Evolutionary conservation across 805 yeast species (phyloP).

Genomic region (Komagataella mondaviorum): DNA sequence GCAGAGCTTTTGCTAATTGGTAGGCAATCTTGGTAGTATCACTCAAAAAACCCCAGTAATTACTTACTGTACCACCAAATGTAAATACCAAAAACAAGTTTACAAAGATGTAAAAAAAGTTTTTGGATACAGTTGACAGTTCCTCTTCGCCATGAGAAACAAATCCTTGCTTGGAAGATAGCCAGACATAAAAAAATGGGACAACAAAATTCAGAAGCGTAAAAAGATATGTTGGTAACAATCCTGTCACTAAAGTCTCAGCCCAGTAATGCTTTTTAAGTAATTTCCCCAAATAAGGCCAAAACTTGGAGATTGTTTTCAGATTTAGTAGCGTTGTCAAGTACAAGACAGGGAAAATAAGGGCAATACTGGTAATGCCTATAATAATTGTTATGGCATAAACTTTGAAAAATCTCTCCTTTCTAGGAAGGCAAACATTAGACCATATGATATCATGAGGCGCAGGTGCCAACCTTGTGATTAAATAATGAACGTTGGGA

Average conservation of each 20-base stretch:
- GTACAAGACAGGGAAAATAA: slow-evolving; percentile 75
- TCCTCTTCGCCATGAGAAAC: slow-evolving; percentile 91
- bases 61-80: slow-evolving; percentile 82
- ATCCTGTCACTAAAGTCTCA: slow-evolving; percentile 68
- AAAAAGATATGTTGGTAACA: slow-evolving; percentile 84
- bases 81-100: slow-evolving; percentile 91
- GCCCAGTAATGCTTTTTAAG: slow-evolving; percentile 58
- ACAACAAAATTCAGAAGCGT: slow-evolving; percentile 70
- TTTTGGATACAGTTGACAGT: slow-evolving; percentile 77
- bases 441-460: slow-evolving; percentile 95
- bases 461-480: slow-evolving; percentile 83
- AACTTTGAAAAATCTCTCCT: slow-evolving; percentile 52
- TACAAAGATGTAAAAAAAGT: slow-evolving; percentile 89
- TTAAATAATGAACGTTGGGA: slow-evolving; percentile 73
- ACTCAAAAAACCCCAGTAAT: slow-evolving; percentile 64
- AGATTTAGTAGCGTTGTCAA: slow-evolving; percentile 72
- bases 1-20: slow-evolving; percentile 70
- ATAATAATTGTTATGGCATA: slow-evolving; percentile 55
- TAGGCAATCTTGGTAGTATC: slow-evolving; percentile 86
- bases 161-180: slow-evolving; percentile 76
- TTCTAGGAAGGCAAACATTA: slow-evolving; percentile 68
- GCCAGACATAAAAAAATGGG: slow-evolving; percentile 78
- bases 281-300: slow-evolving; percentile 71
- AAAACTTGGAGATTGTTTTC: slow-evolving; percentile 63
- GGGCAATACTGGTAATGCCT: slow-evolving; percentile 53